Base-by-base conservation (phyloP, 2,329 filamentous ascomycete genomes). In the Trichophyton mentagrophytes region DNA sequence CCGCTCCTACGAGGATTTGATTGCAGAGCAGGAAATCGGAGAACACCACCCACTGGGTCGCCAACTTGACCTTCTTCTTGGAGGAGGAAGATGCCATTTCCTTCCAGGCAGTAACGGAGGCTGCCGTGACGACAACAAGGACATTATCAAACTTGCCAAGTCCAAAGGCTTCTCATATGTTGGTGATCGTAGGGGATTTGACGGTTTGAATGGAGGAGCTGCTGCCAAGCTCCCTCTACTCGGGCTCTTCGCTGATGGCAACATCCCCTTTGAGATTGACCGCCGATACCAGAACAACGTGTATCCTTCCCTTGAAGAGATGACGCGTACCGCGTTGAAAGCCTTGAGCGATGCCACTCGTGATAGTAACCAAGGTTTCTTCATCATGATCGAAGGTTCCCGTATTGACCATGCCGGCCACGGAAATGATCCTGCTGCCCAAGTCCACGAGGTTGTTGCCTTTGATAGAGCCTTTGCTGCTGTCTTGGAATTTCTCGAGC, bases 311-410 rank as follows among this genome's bases (percentile, higher is more conserved):
- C 78, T 99, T 46, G 88, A 88, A 70, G 91, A 96, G 74, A 97
- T 96, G 90, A 84, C 92, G 7, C 80, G 82, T 66, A 89, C 89
- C 15, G 92, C 93, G 0, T 78, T 99, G 64, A 83, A 81, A 13
- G 85, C 89, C 1, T 82, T 99, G 25, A 87, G 87, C 64, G 84
- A 85, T 62, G 93, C 91, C 0, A 96, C 93, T 0, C 80, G 83
- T 69, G 80, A 91, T 69, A 90, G 83, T 64, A 90, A 97, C 47
- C 85, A 95, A 73, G 93, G 93, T 3, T 99, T 97, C 79, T 99
- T 99, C 76, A 79, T 99, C 67, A 96, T 99, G 92, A 95, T 99
- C 63, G 93, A 99, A 74, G 93, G 91, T 3, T 95, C 89, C 68
- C 82, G 93, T 47, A 97, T 99, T 68, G 93, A 99, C 69, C 93